Evolutionary conservation across 1,139 yeast species (phyloP), one percentile per base, ranked within the genome.

Genomic region (Meyerozyma athensensis): DNA sequence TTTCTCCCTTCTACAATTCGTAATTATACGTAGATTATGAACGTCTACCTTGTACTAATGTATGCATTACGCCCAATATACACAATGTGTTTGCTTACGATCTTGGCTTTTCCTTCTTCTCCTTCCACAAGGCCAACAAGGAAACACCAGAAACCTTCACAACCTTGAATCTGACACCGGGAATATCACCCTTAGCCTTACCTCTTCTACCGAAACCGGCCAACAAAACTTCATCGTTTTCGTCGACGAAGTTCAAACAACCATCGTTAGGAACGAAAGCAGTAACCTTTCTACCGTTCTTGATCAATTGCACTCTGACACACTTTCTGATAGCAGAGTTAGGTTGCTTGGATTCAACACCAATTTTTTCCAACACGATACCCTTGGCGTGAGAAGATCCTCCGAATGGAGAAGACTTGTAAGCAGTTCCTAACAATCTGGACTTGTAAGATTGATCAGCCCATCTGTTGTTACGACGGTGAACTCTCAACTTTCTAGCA

Each of bases 201-300:
- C 99, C 99, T 85, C 96, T 92, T 81, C 98, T 89, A 86, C 99
- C 99, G 87, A 94, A 94, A 82, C 99, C 99, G 64, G 99, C 97
- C 63, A 92, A 80, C 67, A 92, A 81, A 62, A 92, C 98, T 77
- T 92, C 97, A 79, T 92, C 97, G 81, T 92, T 92, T 81, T 92
- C 97, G 70, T 92, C 98, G 63, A 92, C 97, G 62, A 84, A 92
- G 92, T 92, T 92, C 74, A 90, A 79, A 84, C 98, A 94, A 90
- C 99, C 99, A 77, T 94, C 99, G 67, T 92, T 92, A 76, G 99
- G 98, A 70, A 94, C 99, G 95, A 94, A 94, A 72, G 99, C 99
- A 66, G 98, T 92, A 61, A 94, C 98, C 81, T 87, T 92, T 86
- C 92, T 92, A 80, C 98, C 98, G 87, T 94, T 94, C 86, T 94